Evolutionary conservation across 2,329 filamentous ascomycete species (phyloP), one percentile per base, ranked within the genome.

Genomic region (Berkeleyomyces rouxiae): DNA sequence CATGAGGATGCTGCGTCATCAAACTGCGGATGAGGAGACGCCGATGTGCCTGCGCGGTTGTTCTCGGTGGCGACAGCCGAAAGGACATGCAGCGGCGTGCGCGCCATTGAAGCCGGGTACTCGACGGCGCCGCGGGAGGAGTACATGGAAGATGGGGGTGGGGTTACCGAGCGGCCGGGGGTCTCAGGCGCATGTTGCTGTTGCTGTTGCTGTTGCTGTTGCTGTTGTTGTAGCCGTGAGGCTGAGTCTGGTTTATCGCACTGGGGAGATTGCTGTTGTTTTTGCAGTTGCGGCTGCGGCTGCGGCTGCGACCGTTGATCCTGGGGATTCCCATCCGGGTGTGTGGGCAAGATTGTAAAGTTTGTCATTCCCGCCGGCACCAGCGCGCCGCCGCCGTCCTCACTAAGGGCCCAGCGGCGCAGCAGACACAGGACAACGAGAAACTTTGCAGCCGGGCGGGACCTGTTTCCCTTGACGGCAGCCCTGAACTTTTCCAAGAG

Each of bases 341-440:
- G 23, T 23, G 23, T 23, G 23, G 23, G 23, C 23, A 23, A 23
- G 23, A 23, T 23, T 23, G 23, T 11, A 46, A 13, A 3, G 5
- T 13, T 36, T 3, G 51, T 7, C 51, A 39, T 55, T 7, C 51
- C 51, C 33, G 51, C 10, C 51, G 51, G 10, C 3, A 10, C 51
- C 31, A 55, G 23, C 16, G 33, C 16, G 16, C 58, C 10, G 6
- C 13, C 58, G 7, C 40, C 40, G 13, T 61, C 49, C 16, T 64
- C 63, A 10, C 60, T 62, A 68, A 80, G 71, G 70, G 87, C 88
- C 86, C 86, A 89, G 36, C 78, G 80, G 49, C 82, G 81, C 36
- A 91, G 73, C 83, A 90, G 86, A 59, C 79, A 75, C 7, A 90
- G 74, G 4, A 90, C 83, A 64, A 88, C 77, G 2, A 86, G 75